Percentiles rank a stretch among this genome's conserved stretches.
phyloP scores from a whole-genome alignment of 495 filamentous ascomycete genomes.

The Melanomma pulvis-pyrius region DNA sequence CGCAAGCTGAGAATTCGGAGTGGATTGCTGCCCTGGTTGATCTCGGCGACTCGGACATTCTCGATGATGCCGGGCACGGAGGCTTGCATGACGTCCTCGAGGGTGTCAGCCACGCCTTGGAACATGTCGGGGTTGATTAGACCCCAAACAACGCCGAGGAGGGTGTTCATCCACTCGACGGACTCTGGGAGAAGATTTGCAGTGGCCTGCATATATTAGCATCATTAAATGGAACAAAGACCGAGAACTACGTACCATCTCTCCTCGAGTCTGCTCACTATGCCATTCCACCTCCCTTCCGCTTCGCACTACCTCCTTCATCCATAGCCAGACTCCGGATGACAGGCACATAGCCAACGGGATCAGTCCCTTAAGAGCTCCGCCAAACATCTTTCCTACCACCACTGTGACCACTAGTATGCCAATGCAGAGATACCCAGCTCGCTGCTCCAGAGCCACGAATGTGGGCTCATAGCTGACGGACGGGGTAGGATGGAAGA shows the following conservation, averaged over 20 bases:
- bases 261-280: constrained; percentile 79
- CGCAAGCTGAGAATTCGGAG: constrained; percentile 87
- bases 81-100: constrained; percentile 95
- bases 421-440: constrained; percentile 65
- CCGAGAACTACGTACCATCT: constrained; percentile 61
- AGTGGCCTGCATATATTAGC: constrained; percentile 53
- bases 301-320: constrained; percentile 78
- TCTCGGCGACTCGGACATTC: constrained; percentile 94
- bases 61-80: constrained; percentile 87
- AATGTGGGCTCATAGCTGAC: constrained; percentile 87
- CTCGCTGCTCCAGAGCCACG: constrained; percentile 70
- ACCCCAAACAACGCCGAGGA: constrained; percentile 81
- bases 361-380: constrained; percentile 72
- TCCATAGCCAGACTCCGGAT: constrained; percentile 82
- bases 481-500: constrained; percentile 92
- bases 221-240: not conserved
- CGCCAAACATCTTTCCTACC: constrained; percentile 77
- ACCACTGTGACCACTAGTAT: constrained; percentile 74
- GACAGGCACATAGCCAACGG: constrained; percentile 68
- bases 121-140: constrained; percentile 95
- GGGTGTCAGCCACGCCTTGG: constrained; percentile 66
- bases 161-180: constrained; percentile 92
- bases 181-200: constrained; percentile 90
- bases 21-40: constrained; percentile 89
- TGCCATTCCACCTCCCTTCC: constrained; percentile 87